Base-by-base conservation (phyloP, 106 monocot genomes). In the Narthecium ossifragum region DNA sequence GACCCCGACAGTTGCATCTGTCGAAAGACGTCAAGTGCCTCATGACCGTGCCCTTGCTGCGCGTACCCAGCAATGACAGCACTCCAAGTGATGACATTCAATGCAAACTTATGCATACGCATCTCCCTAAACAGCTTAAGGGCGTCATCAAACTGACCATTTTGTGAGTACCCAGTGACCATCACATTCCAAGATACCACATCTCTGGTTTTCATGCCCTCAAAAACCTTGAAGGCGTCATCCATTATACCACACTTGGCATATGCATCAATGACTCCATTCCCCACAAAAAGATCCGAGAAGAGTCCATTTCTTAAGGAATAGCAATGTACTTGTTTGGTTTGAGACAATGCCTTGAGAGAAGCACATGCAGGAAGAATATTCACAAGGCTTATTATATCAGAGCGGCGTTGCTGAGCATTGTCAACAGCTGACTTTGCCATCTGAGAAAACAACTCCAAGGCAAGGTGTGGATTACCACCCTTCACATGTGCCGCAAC, bases 331-430 rank as follows among this genome's bases (percentile, higher is more conserved):
- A 92, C 71, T 40, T 92, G 70, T 54, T 56, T 84, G 9, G 84
- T 75, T 32, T 67, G 72, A 3, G 53, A 24, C 6, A 41, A 56
- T 8, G 70, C 73, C 28, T 46, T 66, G 0, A 82, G 51, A 41
- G 84, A 75, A 40, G 81, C 83, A 60, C 92, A 92, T 59, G 88
- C 92, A 12, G 88, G 88, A 31, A 92, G 88, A 9, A 92, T 48
- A 49, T 73, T 92, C 20, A 88, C 88, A 53, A 92, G 69, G 69
- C 88, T 84, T 30, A 92, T 78, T 12, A 76, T 66, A 59, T 92
- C 88, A 15, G 84, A 73, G 51, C 69, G 55, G 18, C 14, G 14
- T 8, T 37, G 26, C 15, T 20, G 51, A 38, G 20, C 37, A 41
- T 30, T 54, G 5, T 70, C 31, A 28, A 20, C 34, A 3, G 22